Percentiles rank a stretch among this genome's conserved stretches.
phyloP scores from a whole-genome alignment of 805 yeast genomes.

The Komagataella mondaviorum region DNA sequence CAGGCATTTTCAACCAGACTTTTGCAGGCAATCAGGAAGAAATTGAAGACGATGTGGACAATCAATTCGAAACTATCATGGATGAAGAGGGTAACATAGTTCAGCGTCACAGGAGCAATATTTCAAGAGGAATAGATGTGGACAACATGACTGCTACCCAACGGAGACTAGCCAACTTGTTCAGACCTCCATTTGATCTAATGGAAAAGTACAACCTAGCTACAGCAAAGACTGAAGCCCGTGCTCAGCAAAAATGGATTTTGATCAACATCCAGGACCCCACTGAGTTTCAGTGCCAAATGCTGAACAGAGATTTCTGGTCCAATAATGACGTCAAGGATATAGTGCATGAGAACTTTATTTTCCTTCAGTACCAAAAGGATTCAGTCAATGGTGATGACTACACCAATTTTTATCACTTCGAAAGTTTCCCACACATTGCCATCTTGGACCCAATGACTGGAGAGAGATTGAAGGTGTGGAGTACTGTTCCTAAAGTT shows the following conservation, averaged over 20 bases:
- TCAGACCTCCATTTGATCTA: slow-evolving; percentile 89
- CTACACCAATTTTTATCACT: slow-evolving; percentile 62
- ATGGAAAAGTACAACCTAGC: slow-evolving; percentile 61
- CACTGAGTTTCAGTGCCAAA: slow-evolving; percentile 78
- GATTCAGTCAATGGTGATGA: slow-evolving; percentile 65
- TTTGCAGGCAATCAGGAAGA: slow-evolving; percentile 5
- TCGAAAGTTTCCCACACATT: slow-evolving; percentile 69
- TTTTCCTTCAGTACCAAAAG: slow-evolving; percentile 75
- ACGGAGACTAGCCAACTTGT: slow-evolving; percentile 64
- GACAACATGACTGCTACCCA: slow-evolving; percentile 28
- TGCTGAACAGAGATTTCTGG: slow-evolving; percentile 91
- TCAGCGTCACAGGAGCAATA: slow-evolving; percentile 7
- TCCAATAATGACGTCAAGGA: slow-evolving; percentile 51
- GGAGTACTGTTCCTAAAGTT: slow-evolving; percentile 59
- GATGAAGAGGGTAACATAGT: slow-evolving; percentile 20
- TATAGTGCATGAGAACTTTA: slow-evolving; percentile 50
- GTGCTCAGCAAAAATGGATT: slow-evolving; percentile 61
- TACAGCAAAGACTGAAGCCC: slow-evolving; percentile 57
- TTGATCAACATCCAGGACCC: slow-evolving; percentile 80
- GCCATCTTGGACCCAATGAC: slow-evolving; percentile 91
- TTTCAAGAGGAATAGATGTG: slow-evolving; percentile 5
- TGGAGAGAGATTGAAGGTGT: slow-evolving; percentile 73
- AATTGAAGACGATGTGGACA: slow-evolving; percentile 9
- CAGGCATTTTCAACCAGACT: slow-evolving; percentile 49
- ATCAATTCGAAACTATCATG: slow-evolving; percentile 20